Evolutionary conservation across 495 filamentous ascomycete genomes (phyloP).

Genomic region (Wilcoxina mikolae): DNA sequence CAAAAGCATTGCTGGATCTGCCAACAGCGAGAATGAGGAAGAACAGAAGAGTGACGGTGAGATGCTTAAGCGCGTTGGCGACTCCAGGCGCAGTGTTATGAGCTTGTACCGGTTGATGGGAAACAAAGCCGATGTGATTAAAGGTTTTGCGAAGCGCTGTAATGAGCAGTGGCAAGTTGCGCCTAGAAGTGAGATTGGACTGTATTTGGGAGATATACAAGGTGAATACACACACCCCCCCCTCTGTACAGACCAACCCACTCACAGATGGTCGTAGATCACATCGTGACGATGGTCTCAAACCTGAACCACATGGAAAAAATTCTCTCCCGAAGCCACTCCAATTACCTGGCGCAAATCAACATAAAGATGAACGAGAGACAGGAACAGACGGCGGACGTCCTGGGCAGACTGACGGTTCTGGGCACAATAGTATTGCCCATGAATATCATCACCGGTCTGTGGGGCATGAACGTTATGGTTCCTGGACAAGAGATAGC

Average conservation of each 20-base stretch:
- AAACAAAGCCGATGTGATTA: constrained; percentile 93
- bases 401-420: constrained; percentile 88
- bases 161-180: constrained; percentile 92
- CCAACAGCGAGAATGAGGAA: constrained; percentile 35
- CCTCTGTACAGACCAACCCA: no score
- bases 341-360: constrained; percentile 90
- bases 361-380: constrained; percentile 62
- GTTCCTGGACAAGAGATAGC: constrained; percentile 51
- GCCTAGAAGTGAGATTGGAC: constrained; percentile 83
- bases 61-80: constrained; percentile 77
- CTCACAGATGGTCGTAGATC: constrained; percentile 40
- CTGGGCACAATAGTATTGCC: constrained; percentile 88
- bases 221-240: constrained; percentile 8
- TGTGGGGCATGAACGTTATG: constrained; percentile 93
- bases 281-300: constrained; percentile 97
- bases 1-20: constrained; percentile 32
- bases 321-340: constrained; percentile 87
- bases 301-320: constrained; percentile 94
- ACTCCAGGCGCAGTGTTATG: constrained; percentile 87
- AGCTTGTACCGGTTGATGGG: constrained; percentile 80
- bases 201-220: constrained; percentile 93
- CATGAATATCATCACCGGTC: constrained; percentile 86
- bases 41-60: constrained; percentile 27
- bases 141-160: constrained; percentile 93
- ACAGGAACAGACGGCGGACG: constrained; percentile 80